Conservation (phyloP, 345 rosid species). For the Noccaea caerulescens region DNA sequence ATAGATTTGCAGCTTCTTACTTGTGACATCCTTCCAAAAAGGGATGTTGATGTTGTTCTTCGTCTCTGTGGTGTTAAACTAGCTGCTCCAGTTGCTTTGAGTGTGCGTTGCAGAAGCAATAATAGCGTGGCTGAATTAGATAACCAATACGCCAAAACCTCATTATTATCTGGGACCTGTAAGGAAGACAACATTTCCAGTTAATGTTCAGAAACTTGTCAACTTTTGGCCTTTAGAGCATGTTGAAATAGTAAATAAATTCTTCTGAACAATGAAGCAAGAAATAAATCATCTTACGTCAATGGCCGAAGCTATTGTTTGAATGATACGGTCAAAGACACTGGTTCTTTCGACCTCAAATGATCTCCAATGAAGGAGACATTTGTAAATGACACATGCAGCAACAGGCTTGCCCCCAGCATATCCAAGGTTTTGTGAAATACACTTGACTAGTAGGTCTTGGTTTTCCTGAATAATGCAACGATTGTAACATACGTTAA, state of each 20-base stretch:
- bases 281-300: conserved; percentile 56
- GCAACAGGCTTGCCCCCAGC: conserved; percentile 90
- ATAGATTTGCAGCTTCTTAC: conserved; percentile 52
- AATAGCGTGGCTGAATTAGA: conserved; percentile 90
- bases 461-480: conserved; percentile 78
- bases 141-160: conserved; percentile 87
- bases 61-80: conserved; percentile 97
- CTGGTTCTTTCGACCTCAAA: conserved; percentile 96
- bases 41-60: conserved; percentile 84
- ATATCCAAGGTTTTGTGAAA: conserved; percentile 90
- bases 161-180: conserved; percentile 88
- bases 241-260: conserved; percentile 2
- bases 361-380: conserved; percentile 98
- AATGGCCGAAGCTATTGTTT: conserved; percentile 86
- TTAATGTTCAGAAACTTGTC: neutral
- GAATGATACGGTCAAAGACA: conserved; percentile 95
- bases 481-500: conserved; percentile 24
- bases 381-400: conserved; percentile 91
- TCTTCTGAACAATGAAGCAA: conserved; percentile 10
- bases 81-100: conserved; percentile 97
- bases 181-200: conserved; percentile 36
- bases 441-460: conserved; percentile 85
- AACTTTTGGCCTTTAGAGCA: neutral
- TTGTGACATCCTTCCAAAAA: conserved; percentile 98
- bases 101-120: conserved; percentile 89